Percentiles rank a stretch among this genome's conserved stretches.
These are phyloP conservation scores for Cladophialophora chaetospira DNA, from an alignment of 2,329 filamentous ascomycete genomes.

Conservation along the genomic window DNA sequence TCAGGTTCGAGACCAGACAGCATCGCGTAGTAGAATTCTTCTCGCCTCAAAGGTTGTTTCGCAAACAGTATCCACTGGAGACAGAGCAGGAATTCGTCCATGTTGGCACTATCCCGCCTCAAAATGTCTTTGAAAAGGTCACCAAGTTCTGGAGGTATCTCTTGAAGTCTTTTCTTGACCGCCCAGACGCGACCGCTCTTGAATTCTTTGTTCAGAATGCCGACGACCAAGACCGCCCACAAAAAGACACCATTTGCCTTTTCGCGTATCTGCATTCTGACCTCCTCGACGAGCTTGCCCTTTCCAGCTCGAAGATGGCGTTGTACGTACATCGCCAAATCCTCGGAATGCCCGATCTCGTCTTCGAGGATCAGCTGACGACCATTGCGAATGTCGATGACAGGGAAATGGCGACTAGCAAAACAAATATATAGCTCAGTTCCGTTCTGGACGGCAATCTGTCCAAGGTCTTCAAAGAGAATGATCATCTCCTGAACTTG, in stretches of 20 bases:
- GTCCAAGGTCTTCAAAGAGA: background rate
- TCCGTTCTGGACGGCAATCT: background rate
- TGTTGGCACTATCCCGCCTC: constrained; percentile 47
- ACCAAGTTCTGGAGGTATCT: constrained; percentile 47
- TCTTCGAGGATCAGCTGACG: background rate
- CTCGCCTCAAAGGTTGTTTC: constrained; percentile 42
- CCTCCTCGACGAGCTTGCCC: constrained; percentile 25
- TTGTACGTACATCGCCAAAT: background rate
- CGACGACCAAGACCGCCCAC: constrained; percentile 50
- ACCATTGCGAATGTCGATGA: background rate
- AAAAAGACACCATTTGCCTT: constrained; percentile 50
- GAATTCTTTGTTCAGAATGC: constrained; percentile 50
- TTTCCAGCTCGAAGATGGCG: constrained; percentile 34
- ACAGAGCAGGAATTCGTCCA: constrained; percentile 44
- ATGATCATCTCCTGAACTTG: background rate
- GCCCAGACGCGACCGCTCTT: constrained; percentile 35
- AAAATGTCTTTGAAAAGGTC: constrained; percentile 57
- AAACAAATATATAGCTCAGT: background rate
- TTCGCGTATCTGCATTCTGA: constrained; percentile 38
- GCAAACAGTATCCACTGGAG: constrained; percentile 28
- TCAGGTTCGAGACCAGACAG: constrained; percentile 34
- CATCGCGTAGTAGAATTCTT: constrained; percentile 49
- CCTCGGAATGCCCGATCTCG: background rate
- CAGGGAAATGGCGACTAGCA: background rate
- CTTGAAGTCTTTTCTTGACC: constrained; percentile 39